Evolutionary conservation across 495 filamentous ascomycete genomes (phyloP).

Genomic region (Lineolata rhizophorae): DNA sequence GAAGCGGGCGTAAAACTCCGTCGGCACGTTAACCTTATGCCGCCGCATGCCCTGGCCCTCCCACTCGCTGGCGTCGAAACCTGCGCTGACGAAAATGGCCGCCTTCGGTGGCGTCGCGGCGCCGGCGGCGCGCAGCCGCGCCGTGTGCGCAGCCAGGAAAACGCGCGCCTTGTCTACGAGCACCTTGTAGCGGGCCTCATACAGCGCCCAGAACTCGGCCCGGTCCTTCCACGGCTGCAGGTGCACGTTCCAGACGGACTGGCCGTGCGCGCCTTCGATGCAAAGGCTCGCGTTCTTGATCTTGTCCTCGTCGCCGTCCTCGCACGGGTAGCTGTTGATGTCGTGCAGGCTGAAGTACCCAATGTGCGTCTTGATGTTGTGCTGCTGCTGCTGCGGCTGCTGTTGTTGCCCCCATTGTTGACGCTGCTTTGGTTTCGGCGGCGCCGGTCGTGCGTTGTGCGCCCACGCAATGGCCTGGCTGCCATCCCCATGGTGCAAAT

Average conservation of each 20-base stretch:
- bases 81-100: slow-evolving; percentile 83
- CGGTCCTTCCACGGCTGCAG: slow-evolving; percentile 65
- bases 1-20: slow-evolving; percentile 83
- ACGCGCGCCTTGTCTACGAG: slow-evolving; percentile 59
- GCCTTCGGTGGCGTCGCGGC: slow-evolving; percentile 41
- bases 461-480: slow-evolving; percentile 83
- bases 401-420: slow-evolving; percentile 9
- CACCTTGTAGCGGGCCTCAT: slow-evolving; percentile 49
- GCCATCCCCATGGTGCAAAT: slow-evolving; percentile 90
- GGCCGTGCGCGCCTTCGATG: slow-evolving; percentile 75
- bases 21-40: slow-evolving; percentile 85
- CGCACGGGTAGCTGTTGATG: slow-evolving; percentile 94
- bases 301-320: slow-evolving; percentile 71
- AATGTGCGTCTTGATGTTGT: slow-evolving; percentile 61
- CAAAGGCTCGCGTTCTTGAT: slow-evolving; percentile 80
- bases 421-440: neutral
- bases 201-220: slow-evolving; percentile 72
- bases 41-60: slow-evolving; percentile 84
- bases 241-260: slow-evolving; percentile 93
- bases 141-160: slow-evolving; percentile 48
- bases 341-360: slow-evolving; percentile 95
- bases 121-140: slow-evolving; percentile 29
- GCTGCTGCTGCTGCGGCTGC: slow-evolving; percentile 38
- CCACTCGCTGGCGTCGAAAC: slow-evolving; percentile 92
- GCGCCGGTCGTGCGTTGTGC: slow-evolving; percentile 41